phyloP scores from a whole-genome alignment of 1,284 basidiomycete genomes.

The Irpex sp. region DNA sequence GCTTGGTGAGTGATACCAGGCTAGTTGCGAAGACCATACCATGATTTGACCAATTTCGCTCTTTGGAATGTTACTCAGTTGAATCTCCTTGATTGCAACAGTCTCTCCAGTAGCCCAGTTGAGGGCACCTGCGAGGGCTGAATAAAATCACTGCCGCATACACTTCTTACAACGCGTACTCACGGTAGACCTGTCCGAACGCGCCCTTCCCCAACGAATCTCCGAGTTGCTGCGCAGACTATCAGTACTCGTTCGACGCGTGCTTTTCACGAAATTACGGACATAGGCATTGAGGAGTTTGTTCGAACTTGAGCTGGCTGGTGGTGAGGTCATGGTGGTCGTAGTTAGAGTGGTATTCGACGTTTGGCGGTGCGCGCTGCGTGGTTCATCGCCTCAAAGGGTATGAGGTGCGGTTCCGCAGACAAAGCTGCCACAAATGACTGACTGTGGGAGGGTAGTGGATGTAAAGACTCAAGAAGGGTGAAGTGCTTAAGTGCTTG shows the following conservation, averaged over 20 bases:
- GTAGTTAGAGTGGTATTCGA: background rate
- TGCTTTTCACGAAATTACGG: slow-evolving; percentile 11
- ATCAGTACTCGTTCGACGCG: background rate
- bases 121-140: slow-evolving; percentile 63
- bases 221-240: slow-evolving; percentile 76
- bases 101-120: slow-evolving; percentile 98
- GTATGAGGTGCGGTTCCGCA: slow-evolving; percentile 1
- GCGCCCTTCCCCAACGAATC: slow-evolving; percentile 94
- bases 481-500: background rate
- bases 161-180: slow-evolving; percentile 27
- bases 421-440: background rate
- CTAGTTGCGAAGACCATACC: slow-evolving; percentile 47
- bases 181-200: slow-evolving; percentile 92
- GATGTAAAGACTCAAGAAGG: background rate
- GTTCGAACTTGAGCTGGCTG: slow-evolving; percentile 23
- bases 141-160: background rate
- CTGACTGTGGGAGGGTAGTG: background rate
- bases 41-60: slow-evolving; percentile 95
- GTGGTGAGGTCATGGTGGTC: slow-evolving; percentile 19
- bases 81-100: slow-evolving; percentile 94
- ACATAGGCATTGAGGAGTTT: slow-evolving; percentile 37
- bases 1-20: slow-evolving; percentile 1
- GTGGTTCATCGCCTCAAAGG: background rate
- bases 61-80: slow-evolving; percentile 90
- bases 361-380: background rate